These are phyloP conservation scores for Wallacemonas rigidus DNA, from an alignment of 208 protist species.

Conservation along the genomic window DNA sequence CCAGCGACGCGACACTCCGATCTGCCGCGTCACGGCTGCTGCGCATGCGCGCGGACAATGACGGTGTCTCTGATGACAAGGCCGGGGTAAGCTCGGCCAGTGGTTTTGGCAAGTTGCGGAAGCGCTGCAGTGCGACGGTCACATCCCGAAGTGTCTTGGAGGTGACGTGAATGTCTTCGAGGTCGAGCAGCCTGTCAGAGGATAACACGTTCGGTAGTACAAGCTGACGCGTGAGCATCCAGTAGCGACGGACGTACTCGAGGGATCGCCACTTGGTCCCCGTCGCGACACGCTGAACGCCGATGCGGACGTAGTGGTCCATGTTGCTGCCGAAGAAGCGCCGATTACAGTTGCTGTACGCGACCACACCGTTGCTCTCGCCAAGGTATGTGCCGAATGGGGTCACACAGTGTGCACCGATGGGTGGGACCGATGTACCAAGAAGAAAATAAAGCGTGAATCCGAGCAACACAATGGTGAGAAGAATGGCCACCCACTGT, in stretches of 20 bases:
- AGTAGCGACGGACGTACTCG: constrained; percentile 75
- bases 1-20: neutral
- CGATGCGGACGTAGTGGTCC: constrained; percentile 61
- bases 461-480: constrained; percentile 50
- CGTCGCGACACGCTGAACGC: constrained; percentile 49
- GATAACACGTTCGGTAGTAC: constrained; percentile 29
- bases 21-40: neutral
- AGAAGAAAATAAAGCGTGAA: constrained; percentile 63
- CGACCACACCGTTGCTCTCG: constrained; percentile 44
- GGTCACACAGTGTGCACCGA: constrained; percentile 34
- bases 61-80: neutral
- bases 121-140: constrained; percentile 28
- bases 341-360: constrained; percentile 78
- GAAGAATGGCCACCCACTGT: constrained; percentile 59
- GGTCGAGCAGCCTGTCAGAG: constrained; percentile 26
- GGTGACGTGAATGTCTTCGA: constrained; percentile 21
- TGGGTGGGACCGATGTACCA: constrained; percentile 28
- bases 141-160: constrained; percentile 18
- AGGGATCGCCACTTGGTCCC: constrained; percentile 66
- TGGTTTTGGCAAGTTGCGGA: constrained; percentile 35
- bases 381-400: constrained; percentile 63
- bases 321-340: constrained; percentile 40
- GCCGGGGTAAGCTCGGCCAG: neutral
- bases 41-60: neutral
- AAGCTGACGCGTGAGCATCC: constrained; percentile 45